A percentile compares a stretch with the other conserved stretches of the same genome.
Evolutionary conservation across 352 stramenopile species (phyloP).

Genomic region (Pythium apleroticum): DNA sequence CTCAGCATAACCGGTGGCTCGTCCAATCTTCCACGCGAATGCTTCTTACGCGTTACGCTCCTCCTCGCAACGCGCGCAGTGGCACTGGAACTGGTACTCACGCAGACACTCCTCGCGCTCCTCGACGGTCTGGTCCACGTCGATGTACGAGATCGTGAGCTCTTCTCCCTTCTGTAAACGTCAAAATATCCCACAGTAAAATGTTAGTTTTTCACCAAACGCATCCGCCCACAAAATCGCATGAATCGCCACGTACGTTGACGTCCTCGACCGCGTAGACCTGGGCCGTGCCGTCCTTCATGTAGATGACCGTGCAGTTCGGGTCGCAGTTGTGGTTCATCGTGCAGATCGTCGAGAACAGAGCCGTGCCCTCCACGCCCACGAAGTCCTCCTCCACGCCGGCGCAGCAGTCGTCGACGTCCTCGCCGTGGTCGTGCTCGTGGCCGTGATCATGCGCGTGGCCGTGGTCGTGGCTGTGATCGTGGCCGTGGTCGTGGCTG

Average conservation of each 20-base stretch:
- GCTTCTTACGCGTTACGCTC: conserved; percentile 51
- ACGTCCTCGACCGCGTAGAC: conserved; percentile 78
- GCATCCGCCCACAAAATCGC: background rate
- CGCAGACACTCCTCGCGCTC: conserved; percentile 80
- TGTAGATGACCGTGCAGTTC: conserved; percentile 92
- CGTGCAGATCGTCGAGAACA: conserved; percentile 92
- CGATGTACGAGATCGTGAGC: conserved; percentile 96
- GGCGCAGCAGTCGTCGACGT: conserved; percentile 42
- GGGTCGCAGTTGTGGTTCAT: conserved; percentile 97
- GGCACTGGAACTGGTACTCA: conserved; percentile 82
- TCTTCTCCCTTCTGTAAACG: conserved; percentile 82
- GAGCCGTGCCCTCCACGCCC: conserved; percentile 93
- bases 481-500: conserved; percentile 33
- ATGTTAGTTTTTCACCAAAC: conserved; percentile 3
- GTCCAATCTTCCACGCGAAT: background rate
- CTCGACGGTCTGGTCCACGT: conserved; percentile 75
- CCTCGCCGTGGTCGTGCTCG: conserved; percentile 40
- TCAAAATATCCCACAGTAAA: conserved; percentile 13
- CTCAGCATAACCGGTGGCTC: background rate
- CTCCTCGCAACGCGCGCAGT: conserved; percentile 62
- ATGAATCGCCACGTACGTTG: conserved; percentile 32
- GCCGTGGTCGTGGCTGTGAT: conserved; percentile 26
- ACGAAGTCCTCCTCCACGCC: conserved; percentile 84
- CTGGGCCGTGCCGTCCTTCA: conserved; percentile 65
- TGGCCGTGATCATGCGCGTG: conserved; percentile 33